Evolutionary conservation across 2,329 filamentous ascomycete species (phyloP).

Genomic region (Fusarium sp.): DNA sequence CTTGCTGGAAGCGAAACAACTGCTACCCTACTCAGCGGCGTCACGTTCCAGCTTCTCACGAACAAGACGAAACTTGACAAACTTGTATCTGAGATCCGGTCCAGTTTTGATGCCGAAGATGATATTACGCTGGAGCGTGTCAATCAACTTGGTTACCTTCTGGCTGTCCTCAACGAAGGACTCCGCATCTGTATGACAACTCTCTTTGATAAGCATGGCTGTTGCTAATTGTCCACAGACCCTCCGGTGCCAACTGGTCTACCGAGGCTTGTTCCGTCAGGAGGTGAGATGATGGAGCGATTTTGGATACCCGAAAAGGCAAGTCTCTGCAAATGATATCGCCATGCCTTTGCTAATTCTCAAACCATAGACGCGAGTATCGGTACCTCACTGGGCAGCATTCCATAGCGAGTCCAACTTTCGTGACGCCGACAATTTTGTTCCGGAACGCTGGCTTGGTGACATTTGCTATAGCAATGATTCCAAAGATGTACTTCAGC

Average conservation of each 20-base stretch:
- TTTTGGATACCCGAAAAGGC: background rate
- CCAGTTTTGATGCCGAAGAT: background rate
- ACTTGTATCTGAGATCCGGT: background rate
- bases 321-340: background rate
- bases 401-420: constrained; percentile 9
- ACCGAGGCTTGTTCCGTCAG: background rate
- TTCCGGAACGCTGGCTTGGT: constrained; percentile 13
- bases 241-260: background rate
- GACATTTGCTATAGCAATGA: background rate
- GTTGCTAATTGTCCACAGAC: background rate
- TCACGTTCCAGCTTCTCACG: background rate
- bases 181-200: background rate
- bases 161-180: constrained; percentile 2
- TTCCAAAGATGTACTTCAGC: background rate
- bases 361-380: background rate
- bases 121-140: background rate
- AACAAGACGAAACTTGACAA: background rate
- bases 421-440: background rate
- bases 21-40: background rate
- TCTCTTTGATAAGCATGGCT: background rate
- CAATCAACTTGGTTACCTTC: background rate
- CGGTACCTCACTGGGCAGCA: constrained; percentile 9
- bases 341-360: background rate
- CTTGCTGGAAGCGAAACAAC: constrained; percentile 9
- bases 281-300: background rate